Base-by-base conservation (phyloP, 441 rosid genomes). In the Gossypium davidsonii region DNA sequence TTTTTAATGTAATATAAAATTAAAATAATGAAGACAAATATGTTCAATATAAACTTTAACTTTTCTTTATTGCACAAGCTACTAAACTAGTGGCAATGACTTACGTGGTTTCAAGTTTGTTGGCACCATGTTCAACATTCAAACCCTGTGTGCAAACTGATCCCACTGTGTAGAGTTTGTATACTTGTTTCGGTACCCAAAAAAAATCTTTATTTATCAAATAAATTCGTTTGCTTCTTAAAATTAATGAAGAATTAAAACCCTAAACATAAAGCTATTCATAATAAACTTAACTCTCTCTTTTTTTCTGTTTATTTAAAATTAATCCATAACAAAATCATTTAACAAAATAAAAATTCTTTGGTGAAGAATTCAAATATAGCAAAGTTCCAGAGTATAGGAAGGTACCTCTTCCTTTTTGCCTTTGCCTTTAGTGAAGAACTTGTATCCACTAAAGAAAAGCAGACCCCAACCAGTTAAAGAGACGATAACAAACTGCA, bases 401-500 rank as follows among this genome's bases (percentile, higher is more conserved):
- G 26, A 18, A 37, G 18, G 15, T 84, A 94, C 97, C 94, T 94
- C 94, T 74, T 85, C 88, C 76, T 82, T 82, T 79, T 84, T 82
- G 78, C 78, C 85, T 66, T 86, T 83, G 75, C 91, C 97, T 70
- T 86, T 23, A 2, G 90, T 76, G 65, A 82, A 83, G 68, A 84
- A 74, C 81, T 89, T 92, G 92, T 90, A 94, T 37, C 88, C 87
- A 60, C 91, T 79, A 82, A 31, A 89, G 86, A 94, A 6, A 17
- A 85, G 79, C 57, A 85, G 67, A 67, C 91, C 97, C 97, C 97
- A 92, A n/a, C 95, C 97, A 55, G 92, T 68, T 20, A 94, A 82
- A 55, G 98, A 94, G 73, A 88, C 90, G 15, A 94, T 83, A 63
- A 94, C 97, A 79, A 92, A 94, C 97, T 91, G 91, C 82, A 81